phyloP scores from a whole-genome alignment of 148 eudicot genomes.

The Pharnaceum exiguum region DNA sequence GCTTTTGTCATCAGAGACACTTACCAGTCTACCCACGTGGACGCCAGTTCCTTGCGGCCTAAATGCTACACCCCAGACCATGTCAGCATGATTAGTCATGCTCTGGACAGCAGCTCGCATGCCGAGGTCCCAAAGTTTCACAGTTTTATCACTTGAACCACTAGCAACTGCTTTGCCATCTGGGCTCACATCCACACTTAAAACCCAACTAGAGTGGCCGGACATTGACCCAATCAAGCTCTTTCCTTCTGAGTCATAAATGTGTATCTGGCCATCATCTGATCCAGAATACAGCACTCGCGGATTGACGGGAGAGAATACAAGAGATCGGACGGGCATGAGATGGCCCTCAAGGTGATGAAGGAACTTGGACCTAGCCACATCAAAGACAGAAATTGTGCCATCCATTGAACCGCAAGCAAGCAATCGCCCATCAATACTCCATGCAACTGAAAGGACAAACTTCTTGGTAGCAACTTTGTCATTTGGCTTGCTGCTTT shows the following conservation, averaged over 20 bases:
- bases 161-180: slow-evolving; percentile 84
- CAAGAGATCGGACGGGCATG: slow-evolving; percentile 87
- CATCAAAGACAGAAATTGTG: slow-evolving; percentile 82
- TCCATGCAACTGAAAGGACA: slow-evolving; percentile 91
- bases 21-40: slow-evolving; percentile 67
- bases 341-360: slow-evolving; percentile 88
- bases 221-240: slow-evolving; percentile 70
- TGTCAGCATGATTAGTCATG: slow-evolving; percentile 70
- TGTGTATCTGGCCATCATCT: slow-evolving; percentile 76
- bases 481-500: slow-evolving; percentile 62
- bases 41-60: slow-evolving; percentile 57
- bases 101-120: slow-evolving; percentile 87
- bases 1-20: slow-evolving; percentile 90
- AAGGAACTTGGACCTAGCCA: slow-evolving; percentile 61
- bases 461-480: slow-evolving; percentile 72
- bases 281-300: slow-evolving; percentile 77
- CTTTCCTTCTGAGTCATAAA: slow-evolving; percentile 85
- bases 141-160: slow-evolving; percentile 87
- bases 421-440: slow-evolving; percentile 64
- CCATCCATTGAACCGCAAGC: slow-evolving; percentile 99
- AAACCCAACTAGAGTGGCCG: slow-evolving; percentile 87
- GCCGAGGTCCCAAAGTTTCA: slow-evolving; percentile 83
- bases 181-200: slow-evolving; percentile 80
- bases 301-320: slow-evolving; percentile 58
- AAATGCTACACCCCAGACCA: slow-evolving; percentile 95